phyloP scores from a whole-genome alignment of 345 rosid genomes.

The Gossypium bickii region DNA sequence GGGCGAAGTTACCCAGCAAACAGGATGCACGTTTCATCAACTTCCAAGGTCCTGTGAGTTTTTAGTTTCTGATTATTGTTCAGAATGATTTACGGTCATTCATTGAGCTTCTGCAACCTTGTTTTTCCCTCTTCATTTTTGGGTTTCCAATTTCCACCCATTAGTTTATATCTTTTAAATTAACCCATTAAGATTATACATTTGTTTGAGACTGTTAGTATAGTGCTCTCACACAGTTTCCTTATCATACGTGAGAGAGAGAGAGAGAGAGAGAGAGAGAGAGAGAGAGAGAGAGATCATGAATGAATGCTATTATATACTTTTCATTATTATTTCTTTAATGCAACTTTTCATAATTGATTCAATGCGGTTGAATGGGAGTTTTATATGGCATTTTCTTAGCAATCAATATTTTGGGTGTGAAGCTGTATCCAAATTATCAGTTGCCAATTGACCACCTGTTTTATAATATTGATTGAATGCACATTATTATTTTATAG shows the following conservation, averaged over 20 bases:
- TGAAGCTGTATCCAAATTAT: not conserved
- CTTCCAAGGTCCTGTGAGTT: not conserved
- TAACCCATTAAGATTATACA: not conserved
- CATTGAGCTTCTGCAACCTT: not conserved
- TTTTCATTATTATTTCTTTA: too few relatives aligned
- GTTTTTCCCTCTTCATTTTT: not conserved
- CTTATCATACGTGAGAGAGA: not conserved
- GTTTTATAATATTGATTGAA: not conserved
- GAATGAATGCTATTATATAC: not conserved
- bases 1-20: too few relatives aligned
- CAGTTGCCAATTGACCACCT: not conserved
- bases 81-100: not conserved
- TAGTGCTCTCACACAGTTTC: not conserved
- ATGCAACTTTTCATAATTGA: too few relatives aligned
- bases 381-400: not conserved
- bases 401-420: not conserved
- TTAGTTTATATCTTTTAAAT: not conserved
- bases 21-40: too few relatives aligned
- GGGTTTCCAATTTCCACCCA: not conserved
- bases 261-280: not conserved
- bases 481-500: not conserved
- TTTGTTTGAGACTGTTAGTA: not conserved
- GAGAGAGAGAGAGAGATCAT: not conserved
- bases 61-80: not conserved
- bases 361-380: not conserved